Conservation (phyloP, 75 land plant genomes). For the Selaginella moellendorffii region DNA sequence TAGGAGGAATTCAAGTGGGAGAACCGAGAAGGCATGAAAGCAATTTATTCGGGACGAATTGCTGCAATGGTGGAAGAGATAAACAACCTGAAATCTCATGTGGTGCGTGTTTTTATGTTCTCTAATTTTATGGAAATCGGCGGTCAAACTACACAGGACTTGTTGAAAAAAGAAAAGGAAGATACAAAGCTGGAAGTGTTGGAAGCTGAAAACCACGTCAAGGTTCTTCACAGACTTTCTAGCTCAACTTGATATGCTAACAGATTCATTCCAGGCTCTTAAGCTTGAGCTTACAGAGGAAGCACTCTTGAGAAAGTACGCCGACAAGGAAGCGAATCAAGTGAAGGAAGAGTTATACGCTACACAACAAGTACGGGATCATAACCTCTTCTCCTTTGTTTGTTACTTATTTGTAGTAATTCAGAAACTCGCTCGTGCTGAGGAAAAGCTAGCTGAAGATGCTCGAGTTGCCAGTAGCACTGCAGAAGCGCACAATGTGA, state of each 20-base stretch:
- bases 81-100: not conserved
- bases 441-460: not conserved
- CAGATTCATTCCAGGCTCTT: conserved; percentile 6
- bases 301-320: conserved; percentile 17
- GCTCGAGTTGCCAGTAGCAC: not conserved
- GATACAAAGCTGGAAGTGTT: conserved; percentile 17
- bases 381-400: conserved; percentile 6
- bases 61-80: not conserved
- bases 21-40: conserved; percentile 3
- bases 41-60: conserved; percentile 2
- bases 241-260: not conserved
- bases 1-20: not conserved
- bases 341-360: conserved; percentile 12
- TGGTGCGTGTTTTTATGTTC: not conserved
- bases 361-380: conserved; percentile 19
- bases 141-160: conserved; percentile 10
- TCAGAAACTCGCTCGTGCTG: conserved; percentile 1
- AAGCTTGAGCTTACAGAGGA: conserved; percentile 26
- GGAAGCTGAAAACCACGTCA: conserved; percentile 14
- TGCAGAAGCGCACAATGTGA: not conserved
- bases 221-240: no score
- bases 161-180: conserved; percentile 11
- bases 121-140: no score
- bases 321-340: conserved; percentile 20
- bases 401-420: not conserved